These are phyloP conservation scores for Aspergillus haitiensis DNA, from an alignment of 495 filamentous ascomycete genomes.

Conservation along the genomic window DNA sequence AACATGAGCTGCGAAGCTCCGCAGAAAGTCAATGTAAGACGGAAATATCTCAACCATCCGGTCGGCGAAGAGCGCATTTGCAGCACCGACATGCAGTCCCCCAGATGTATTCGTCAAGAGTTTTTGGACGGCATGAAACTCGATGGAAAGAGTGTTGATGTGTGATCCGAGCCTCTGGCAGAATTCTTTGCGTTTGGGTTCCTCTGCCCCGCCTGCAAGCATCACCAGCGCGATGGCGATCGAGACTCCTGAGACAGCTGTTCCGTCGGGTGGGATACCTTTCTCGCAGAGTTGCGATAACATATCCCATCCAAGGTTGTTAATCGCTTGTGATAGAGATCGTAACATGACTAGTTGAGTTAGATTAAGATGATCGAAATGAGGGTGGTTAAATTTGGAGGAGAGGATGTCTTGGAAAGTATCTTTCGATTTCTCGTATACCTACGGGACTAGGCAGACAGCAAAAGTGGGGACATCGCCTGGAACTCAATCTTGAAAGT, in stretches of 20 bases:
- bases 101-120: background rate
- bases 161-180: slow-evolving; percentile 1
- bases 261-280: background rate
- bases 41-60: background rate
- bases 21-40: background rate
- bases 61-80: slow-evolving; percentile 4
- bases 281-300: background rate
- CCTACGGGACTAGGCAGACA: no score
- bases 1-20: background rate
- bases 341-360: no score
- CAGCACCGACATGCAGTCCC: background rate
- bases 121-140: background rate
- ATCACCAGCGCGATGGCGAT: slow-evolving; percentile 5
- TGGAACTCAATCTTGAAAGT: no score
- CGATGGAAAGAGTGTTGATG: background rate
- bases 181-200: background rate
- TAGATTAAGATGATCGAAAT: no score
- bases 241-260: slow-evolving; percentile 1
- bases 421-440: no score
- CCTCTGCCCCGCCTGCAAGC: slow-evolving; percentile 3
- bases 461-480: no score
- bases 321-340: background rate
- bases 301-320: slow-evolving; percentile 2
- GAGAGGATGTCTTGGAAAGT: no score
- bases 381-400: no score